Conservation (phyloP, 2,329 filamentous ascomycete genomes). For the Trichoderma afroharzianum region DNA sequence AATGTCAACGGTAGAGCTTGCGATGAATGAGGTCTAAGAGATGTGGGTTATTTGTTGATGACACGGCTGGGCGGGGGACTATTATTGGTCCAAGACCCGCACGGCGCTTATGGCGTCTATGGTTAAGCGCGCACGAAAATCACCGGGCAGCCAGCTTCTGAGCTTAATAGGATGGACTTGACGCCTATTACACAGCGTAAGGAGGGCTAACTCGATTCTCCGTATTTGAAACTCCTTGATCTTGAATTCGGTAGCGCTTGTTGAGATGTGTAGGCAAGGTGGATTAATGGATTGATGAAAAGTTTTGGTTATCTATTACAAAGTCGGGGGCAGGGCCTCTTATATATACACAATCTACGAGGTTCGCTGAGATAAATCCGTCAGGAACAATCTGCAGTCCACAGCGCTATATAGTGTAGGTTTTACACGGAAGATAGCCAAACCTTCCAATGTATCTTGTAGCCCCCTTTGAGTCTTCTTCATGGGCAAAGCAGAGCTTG, state of each 20-base stretch:
- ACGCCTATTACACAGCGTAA: not conserved
- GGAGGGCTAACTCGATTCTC: not conserved
- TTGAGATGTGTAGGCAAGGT: not conserved
- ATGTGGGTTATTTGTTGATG: not conserved
- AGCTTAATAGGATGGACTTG: not conserved
- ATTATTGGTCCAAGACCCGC: not conserved
- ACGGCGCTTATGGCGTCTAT: conserved; percentile 1
- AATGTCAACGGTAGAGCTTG: not conserved
- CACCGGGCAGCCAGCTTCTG: not conserved
- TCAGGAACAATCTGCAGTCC: not conserved
- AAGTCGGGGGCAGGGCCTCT: not conserved
- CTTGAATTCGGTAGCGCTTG: not conserved
- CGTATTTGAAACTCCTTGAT: not conserved
- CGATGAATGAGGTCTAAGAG: not conserved
- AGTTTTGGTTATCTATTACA: not conserved
- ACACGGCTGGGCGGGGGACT: not conserved
- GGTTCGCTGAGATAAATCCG: not conserved
- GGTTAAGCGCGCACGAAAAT: not conserved
- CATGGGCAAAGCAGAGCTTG: not conserved
- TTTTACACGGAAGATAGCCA: not conserved
- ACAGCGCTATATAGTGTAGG: not conserved
- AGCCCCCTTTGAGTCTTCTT: not conserved
- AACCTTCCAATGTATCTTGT: not conserved
- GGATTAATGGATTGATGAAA: not conserved
- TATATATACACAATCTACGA: not conserved